Conservation (phyloP, 202 grass and related monocot species). For the Digitaria exilis region DNA sequence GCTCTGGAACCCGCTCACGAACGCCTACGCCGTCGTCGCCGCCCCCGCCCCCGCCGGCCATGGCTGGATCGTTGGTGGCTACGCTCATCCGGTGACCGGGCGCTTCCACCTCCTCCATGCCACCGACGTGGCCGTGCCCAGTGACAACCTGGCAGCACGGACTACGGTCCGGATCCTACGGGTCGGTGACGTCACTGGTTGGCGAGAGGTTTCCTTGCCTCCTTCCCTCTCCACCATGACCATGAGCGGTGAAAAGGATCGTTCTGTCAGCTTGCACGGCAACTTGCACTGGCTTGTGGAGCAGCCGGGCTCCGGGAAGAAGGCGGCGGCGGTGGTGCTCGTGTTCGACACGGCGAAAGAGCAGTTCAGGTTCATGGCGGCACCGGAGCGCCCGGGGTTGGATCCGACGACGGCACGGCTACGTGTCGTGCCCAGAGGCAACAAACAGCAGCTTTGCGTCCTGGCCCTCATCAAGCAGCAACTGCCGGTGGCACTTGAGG, state of each 20-base stretch:
- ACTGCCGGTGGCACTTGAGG: neutral
- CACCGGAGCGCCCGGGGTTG: neutral
- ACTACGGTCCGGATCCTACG: neutral
- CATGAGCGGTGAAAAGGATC: neutral
- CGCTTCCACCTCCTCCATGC: conserved; percentile 5
- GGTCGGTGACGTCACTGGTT: neutral
- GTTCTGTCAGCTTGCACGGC: neutral
- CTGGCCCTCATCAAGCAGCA: neutral
- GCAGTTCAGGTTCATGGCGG: neutral
- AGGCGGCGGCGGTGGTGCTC: conserved; percentile 16
- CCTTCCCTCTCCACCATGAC: too few species aligned
- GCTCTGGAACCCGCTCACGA: neutral
- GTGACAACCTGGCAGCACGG: neutral
- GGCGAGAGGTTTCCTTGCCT: conserved; percentile 1
- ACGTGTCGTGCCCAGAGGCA: neutral
- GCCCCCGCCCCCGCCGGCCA: neutral
- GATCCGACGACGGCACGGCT: neutral
- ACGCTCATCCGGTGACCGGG: neutral
- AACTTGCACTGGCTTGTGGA: conserved; percentile 20
- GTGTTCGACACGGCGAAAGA: conserved; percentile 2
- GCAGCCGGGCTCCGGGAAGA: neutral
- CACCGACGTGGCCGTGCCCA: too few species aligned
- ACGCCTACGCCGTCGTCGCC: neutral
- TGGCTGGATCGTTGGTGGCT: neutral
- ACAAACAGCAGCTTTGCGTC: conserved; percentile 28